phyloP scores from a whole-genome alignment of 2,329 filamentous ascomycete genomes.

The Arthroderma uncinatum region DNA sequence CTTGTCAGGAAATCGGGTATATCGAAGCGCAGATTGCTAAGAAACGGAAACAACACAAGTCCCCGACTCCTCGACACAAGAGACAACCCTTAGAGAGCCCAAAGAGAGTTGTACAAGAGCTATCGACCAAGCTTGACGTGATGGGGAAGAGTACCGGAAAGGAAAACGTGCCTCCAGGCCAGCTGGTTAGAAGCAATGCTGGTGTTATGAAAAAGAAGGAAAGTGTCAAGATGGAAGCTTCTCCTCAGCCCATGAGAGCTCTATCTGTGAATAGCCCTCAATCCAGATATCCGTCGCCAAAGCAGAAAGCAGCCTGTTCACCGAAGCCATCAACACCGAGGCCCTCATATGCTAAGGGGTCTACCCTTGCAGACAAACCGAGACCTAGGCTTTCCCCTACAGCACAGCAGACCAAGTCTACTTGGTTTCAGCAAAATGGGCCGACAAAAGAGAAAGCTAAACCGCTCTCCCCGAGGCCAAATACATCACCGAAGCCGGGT shows the following conservation, averaged over 20 bases:
- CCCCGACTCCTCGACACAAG: constrained; percentile 12
- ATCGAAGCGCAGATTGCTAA: constrained; percentile 27
- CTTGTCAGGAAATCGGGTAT: constrained; percentile 22
- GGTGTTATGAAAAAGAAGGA: neutral
- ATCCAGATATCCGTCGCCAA: neutral
- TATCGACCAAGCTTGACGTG: constrained; percentile 35
- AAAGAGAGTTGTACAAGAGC: constrained; percentile 31
- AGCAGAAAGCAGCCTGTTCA: neutral
- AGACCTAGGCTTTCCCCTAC: neutral
- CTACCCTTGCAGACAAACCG: neutral
- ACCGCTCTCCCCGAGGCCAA: neutral
- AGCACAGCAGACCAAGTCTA: neutral
- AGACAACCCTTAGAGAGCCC: constrained; percentile 41
- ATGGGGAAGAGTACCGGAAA: constrained; percentile 48
- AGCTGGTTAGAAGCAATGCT: constrained; percentile 4
- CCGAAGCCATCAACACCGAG: neutral
- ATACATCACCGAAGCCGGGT: neutral
- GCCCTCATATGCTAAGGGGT: neutral
- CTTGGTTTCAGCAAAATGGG: neutral
- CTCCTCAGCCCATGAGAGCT: neutral
- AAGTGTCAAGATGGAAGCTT: neutral
- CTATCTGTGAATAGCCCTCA: neutral
- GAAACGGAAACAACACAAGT: constrained; percentile 21
- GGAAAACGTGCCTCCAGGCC: constrained; percentile 49
- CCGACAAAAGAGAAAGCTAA: neutral